Base-by-base conservation (phyloP, 192 early-diverging fungal species). In the Entomortierella chlamydospora region DNA sequence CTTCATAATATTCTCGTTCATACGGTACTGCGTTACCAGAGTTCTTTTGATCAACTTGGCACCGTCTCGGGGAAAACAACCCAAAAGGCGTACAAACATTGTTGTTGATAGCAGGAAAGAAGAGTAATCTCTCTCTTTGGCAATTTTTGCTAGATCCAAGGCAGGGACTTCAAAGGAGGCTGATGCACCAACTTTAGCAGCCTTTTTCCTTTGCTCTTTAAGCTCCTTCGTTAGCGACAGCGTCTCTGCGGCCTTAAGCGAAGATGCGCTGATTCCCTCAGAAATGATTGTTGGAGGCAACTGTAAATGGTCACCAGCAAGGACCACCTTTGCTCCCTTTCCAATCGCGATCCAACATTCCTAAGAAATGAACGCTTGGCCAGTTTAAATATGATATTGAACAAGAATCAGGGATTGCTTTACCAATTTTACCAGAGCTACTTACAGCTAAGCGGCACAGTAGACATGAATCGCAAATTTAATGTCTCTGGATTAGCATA, bases 291-390 rank as follows among this genome's bases (percentile, higher is more conserved):
- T 98, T 8, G 96, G 96, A 33, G 95, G 94, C 53, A 97, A 73
- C 72, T 97, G 95, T 55, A 92, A 83, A 82, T 95, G 94, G 74
- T 97, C 96, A 12, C 96, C 96, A 7, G 96, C 96, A 20, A 98
- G 73, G 23, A 98, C 86, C 5, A 93, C 85, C 53, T 86, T 87
- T 25, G 90, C 87, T 7, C 88, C 92, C 67, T 90, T 92, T 33
- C 89, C 63, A 15, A 95, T 86, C 2, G 96, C 93, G 57, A 96
- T 92, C 95, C 95, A 98, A 70, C 93, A 93, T 83, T 98, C 96
- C 30, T 90, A 83, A 70, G 10, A 80, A 55, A 15, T 81, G 45
- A 17, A 25, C 25, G 25, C 58, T n/a, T n/a, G n/a, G n/a, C n/a
- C n/a, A n/a, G n/a, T n/a, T n/a, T n/a, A n/a, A n/a, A n/a, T n/a